Evolutionary conservation across 2,329 filamentous ascomycete species (phyloP).

Genomic region (Huntiella decipiens): DNA sequence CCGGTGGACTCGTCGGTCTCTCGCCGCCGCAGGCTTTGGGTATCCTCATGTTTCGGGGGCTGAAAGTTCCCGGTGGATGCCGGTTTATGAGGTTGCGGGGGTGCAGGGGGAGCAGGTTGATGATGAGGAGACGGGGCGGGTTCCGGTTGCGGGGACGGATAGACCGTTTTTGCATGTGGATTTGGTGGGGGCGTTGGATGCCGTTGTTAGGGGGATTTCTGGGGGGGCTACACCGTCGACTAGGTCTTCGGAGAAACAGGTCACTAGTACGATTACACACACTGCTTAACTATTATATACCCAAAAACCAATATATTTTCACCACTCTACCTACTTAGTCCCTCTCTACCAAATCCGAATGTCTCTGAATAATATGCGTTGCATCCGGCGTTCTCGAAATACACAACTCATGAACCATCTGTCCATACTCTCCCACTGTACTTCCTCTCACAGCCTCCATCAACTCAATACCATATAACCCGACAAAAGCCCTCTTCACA

Average conservation of each 20-base stretch:
- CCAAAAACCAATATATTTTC: background rate
- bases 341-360: slow-evolving; percentile 12
- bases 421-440: slow-evolving; percentile 56
- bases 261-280: too few relatives aligned
- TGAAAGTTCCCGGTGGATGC: slow-evolving; percentile 17
- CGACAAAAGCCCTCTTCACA: slow-evolving; percentile 62
- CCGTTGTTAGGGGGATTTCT: slow-evolving; percentile 14
- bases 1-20: slow-evolving; percentile 37
- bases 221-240: background rate
- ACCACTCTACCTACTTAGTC: too few relatives aligned
- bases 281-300: too few relatives aligned
- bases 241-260: background rate
- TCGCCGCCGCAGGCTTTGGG: slow-evolving; percentile 37
- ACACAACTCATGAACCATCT: slow-evolving; percentile 55
- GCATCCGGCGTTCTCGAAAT: slow-evolving; percentile 42
- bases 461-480: slow-evolving; percentile 56
- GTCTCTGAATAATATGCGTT: slow-evolving; percentile 31
- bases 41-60: slow-evolving; percentile 19
- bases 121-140: slow-evolving; percentile 9
- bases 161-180: slow-evolving; percentile 30
- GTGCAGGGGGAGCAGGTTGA: slow-evolving; percentile 10
- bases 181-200: slow-evolving; percentile 23
- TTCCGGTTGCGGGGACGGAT: slow-evolving; percentile 22
- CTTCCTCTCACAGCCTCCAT: slow-evolving; percentile 63
- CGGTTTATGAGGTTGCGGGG: slow-evolving; percentile 19